These are phyloP conservation scores for Mortierella sp. DNA, from an alignment of 371 early-diverging fungal genomes.

Conservation along the genomic window DNA sequence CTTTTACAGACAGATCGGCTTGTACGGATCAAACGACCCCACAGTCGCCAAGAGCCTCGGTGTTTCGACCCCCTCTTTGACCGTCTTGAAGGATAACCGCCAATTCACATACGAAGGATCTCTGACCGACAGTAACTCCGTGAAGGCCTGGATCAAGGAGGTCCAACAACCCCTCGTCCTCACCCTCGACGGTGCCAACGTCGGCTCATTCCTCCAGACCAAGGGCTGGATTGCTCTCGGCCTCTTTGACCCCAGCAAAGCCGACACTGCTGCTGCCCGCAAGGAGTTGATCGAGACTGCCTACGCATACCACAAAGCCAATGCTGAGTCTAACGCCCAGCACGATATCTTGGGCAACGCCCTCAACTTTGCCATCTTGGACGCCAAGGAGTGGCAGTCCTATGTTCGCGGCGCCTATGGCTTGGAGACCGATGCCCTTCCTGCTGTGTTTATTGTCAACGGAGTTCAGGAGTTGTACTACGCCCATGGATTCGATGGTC, in stretches of 20 bases:
- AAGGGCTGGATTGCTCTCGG: conserved; percentile 36
- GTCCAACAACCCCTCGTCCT: conserved; percentile 22
- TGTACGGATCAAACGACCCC: conserved; percentile 27
- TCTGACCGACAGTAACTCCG: conserved; percentile 16
- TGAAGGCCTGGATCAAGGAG: conserved; percentile 36
- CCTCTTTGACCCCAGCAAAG: conserved; percentile 34
- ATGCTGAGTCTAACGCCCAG: not conserved
- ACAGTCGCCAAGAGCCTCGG: conserved; percentile 31
- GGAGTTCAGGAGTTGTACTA: conserved; percentile 45
- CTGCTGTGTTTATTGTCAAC: conserved; percentile 41
- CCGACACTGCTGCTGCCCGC: conserved; percentile 19
- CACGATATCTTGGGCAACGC: conserved; percentile 13
- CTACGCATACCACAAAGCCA: conserved; percentile 15
- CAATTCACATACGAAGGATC: conserved; percentile 37
- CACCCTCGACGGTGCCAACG: conserved; percentile 22
- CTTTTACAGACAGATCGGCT: conserved; percentile 31
- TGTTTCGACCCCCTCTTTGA: conserved; percentile 22
- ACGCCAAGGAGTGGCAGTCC: conserved; percentile 41
- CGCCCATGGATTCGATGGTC: conserved; percentile 47
- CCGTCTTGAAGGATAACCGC: conserved; percentile 51
- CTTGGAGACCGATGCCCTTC: conserved; percentile 28
- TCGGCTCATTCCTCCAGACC: conserved; percentile 20
- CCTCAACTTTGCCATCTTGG: conserved; percentile 37
- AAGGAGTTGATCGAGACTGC: conserved; percentile 47
- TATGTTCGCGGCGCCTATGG: conserved; percentile 54